Conservation (phyloP, 148 eudicot genomes). For the Pharnaceum exiguum region DNA sequence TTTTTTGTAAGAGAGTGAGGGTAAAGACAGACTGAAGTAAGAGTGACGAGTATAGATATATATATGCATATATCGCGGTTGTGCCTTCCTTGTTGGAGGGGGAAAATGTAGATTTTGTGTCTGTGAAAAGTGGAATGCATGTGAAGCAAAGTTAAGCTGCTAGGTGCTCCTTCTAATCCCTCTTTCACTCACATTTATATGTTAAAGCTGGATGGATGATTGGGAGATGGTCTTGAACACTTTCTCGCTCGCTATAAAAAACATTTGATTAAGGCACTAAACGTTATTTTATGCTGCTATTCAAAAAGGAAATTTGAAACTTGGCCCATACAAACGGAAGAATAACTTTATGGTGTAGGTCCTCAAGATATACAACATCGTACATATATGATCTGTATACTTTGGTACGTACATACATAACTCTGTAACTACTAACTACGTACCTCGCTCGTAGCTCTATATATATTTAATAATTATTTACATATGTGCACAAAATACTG, state of each 20-base stretch:
- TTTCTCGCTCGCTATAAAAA: constrained; percentile 23
- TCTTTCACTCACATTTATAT: constrained; percentile 7
- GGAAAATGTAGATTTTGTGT: constrained; percentile 47
- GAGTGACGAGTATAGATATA: constrained; percentile 15
- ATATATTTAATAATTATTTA: too few relatives aligned
- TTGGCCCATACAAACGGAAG: constrained; percentile 9
- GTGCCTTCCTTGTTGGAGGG: constrained; percentile 79
- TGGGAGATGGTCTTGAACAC: constrained; percentile 28
- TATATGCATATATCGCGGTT: constrained; percentile 18
- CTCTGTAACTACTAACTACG: too few relatives aligned
- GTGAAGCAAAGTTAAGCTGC: constrained; percentile 64
- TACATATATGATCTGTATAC: too few relatives aligned
- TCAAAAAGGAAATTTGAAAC: constrained; percentile 21
- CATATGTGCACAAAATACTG: too few relatives aligned
- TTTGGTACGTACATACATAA: too few relatives aligned
- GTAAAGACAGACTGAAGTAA: too few relatives aligned
- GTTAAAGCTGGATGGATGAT: constrained; percentile 26
- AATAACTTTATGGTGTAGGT: constrained; percentile 30
- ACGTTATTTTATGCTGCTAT: neutral
- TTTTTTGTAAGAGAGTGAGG: constrained; percentile 8
- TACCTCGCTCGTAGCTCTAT: too few relatives aligned
- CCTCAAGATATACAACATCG: too few relatives aligned
- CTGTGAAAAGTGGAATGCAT: constrained; percentile 69
- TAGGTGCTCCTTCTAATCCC: neutral
- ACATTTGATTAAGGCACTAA: constrained; percentile 23